Evolutionary conservation across 2,329 filamentous ascomycete genomes (phyloP).

Genomic region (Capronia coronata): DNA sequence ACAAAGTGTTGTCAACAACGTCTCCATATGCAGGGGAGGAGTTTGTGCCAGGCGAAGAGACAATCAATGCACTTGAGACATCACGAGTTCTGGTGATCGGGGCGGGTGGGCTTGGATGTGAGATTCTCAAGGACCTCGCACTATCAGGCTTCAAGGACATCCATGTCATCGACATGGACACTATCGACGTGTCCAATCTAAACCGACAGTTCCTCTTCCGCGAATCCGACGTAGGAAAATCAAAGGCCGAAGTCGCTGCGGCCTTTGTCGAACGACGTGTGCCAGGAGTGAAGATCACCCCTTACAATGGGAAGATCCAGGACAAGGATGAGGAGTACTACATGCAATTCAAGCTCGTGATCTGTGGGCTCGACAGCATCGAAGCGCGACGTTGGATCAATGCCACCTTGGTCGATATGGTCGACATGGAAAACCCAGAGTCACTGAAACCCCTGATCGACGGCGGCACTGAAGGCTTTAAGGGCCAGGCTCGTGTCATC

Average conservation of each 20-base stretch:
- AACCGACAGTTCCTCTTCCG: slow-evolving; percentile 98
- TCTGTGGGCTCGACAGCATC: slow-evolving; percentile 94
- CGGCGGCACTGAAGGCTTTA: slow-evolving; percentile 96
- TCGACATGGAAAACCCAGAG: slow-evolving; percentile 75
- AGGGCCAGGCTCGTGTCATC: slow-evolving; percentile 89
- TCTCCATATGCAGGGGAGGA: slow-evolving; percentile 76
- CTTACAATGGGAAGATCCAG: slow-evolving; percentile 91
- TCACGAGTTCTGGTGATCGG: slow-evolving; percentile 68
- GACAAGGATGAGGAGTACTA: slow-evolving; percentile 96
- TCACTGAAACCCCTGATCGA: slow-evolving; percentile 90
- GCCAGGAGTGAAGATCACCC: slow-evolving; percentile 83
- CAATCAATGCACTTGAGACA: slow-evolving; percentile 54
- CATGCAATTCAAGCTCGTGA: slow-evolving; percentile 88
- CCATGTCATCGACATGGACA: slow-evolving; percentile 99
- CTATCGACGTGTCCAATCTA: slow-evolving; percentile 95
- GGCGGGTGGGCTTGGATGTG: slow-evolving; percentile 88
- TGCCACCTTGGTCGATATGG: slow-evolving; percentile 81
- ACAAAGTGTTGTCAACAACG: slow-evolving; percentile 66
- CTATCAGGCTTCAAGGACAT: slow-evolving; percentile 94
- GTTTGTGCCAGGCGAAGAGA: slow-evolving; percentile 46
- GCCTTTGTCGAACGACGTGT: slow-evolving; percentile 85
- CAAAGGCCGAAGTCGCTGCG: slow-evolving; percentile 88
- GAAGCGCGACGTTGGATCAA: slow-evolving; percentile 99
- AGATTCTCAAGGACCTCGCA: slow-evolving; percentile 93
- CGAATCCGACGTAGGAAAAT: slow-evolving; percentile 81